These are phyloP conservation scores for Urtica urens DNA, from an alignment of 306 rosid genomes.

Conservation along the genomic window DNA sequence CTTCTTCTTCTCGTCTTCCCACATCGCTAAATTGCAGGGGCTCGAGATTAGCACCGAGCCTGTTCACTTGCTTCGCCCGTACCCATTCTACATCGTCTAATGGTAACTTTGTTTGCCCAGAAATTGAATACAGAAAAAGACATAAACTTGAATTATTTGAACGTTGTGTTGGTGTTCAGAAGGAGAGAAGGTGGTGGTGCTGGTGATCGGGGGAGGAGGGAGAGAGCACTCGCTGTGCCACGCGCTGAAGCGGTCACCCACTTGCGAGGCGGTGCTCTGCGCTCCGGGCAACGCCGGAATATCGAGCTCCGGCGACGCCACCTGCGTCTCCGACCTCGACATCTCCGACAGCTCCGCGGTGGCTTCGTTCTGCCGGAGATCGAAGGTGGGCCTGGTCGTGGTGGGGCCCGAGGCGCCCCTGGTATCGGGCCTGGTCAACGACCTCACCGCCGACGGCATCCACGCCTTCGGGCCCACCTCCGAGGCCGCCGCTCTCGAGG, in stretches of 20 bases:
- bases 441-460: constrained; percentile 57
- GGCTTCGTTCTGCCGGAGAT: constrained; percentile 46
- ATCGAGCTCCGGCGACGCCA: constrained; percentile 65
- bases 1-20: too few species aligned
- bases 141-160: too few species aligned
- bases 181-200: constrained; percentile 38
- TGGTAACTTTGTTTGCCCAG: too few species aligned
- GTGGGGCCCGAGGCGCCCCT: constrained; percentile 97
- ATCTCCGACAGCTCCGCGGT: constrained; percentile 50
- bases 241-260: constrained; percentile 77
- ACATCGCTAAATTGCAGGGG: too few species aligned
- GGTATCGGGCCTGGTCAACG: constrained; percentile 70
- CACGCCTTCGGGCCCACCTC: constrained; percentile 94
- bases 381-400: constrained; percentile 77
- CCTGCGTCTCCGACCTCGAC: constrained; percentile 66
- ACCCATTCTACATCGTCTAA: too few species aligned
- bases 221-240: constrained; percentile 94
- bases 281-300: constrained; percentile 96
- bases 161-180: too few species aligned
- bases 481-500: constrained; percentile 96
- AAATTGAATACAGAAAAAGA: too few species aligned
- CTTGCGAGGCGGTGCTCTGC: constrained; percentile 60
- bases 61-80: too few species aligned
- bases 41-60: too few species aligned
- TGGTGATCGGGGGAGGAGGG: constrained; percentile 96